Percentiles rank a stretch among this genome's conserved stretches.
These are phyloP conservation scores for Trypanosoma scelopori DNA, from an alignment of 208 protist genomes.

Conservation along the genomic window DNA sequence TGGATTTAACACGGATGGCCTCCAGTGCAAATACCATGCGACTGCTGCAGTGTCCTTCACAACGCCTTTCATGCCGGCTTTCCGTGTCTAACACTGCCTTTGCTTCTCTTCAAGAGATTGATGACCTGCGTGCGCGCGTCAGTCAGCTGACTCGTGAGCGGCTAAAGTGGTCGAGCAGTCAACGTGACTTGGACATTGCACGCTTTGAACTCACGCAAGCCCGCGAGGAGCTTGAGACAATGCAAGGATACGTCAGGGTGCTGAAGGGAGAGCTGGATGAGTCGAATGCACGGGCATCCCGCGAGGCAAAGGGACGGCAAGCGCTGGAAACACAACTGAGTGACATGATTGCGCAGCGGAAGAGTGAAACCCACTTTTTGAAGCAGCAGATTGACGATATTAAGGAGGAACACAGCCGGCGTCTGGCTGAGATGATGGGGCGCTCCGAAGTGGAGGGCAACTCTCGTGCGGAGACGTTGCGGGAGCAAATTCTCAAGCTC, in stretches of 20 bases:
- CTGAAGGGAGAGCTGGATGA: constrained; percentile 61
- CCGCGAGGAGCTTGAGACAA: constrained; percentile 66
- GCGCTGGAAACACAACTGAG: constrained; percentile 35
- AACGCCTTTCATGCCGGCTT: constrained; percentile 34
- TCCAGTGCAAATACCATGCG: constrained; percentile 43
- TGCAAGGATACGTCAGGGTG: constrained; percentile 40
- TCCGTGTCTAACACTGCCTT: constrained; percentile 62
- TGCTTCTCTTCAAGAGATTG: constrained; percentile 75
- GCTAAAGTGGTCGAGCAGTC: constrained; percentile 67
- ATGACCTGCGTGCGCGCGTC: constrained; percentile 71
- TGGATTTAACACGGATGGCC: constrained; percentile 64
- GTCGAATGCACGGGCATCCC: constrained; percentile 43
- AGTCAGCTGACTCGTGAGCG: constrained; percentile 78
- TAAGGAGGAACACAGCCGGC: constrained; percentile 46
- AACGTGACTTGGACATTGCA: constrained; percentile 77
- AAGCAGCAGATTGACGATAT: constrained; percentile 65
- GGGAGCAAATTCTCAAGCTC: constrained; percentile 48
- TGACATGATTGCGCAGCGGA: constrained; percentile 26
- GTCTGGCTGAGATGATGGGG: constrained; percentile 53
- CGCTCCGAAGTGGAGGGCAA: constrained; percentile 61
- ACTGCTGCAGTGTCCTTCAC: constrained; percentile 24
- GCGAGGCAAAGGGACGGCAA: constrained; percentile 50
- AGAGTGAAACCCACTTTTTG: constrained; percentile 65
- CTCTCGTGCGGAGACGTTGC: constrained; percentile 54
- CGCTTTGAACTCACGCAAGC: constrained; percentile 68